Evolutionary conservation across 495 filamentous ascomycete genomes (phyloP), one percentile per base, ranked within the genome.

Genomic region (Saxophila tyrrhenica): DNA sequence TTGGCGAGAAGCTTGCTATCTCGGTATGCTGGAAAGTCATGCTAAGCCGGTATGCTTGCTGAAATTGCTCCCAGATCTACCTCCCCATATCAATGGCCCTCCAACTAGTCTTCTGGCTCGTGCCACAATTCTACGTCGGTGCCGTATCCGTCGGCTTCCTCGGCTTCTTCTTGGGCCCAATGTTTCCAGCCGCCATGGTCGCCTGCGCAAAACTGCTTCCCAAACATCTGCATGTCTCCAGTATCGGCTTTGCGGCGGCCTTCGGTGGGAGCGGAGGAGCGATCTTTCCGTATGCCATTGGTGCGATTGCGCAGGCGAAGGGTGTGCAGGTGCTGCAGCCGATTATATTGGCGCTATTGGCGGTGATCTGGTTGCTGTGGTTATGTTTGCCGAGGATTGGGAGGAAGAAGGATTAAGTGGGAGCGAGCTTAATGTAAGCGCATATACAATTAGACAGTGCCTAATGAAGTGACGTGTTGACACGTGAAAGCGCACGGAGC

Each of bases 191-290:
- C 2, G 85, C 79, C 15, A 77, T 95, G 15, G 79, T 91, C 11
- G 83, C 81, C 20, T 78, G 84, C n/a, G 87, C 87, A 0, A 92
- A 89, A 65, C 74, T 94, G 1, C 75, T 95, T 8, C 88, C 89
- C 2, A 72, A 72, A 23, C 79, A 87, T 55, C 72, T 89, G 16
- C 89, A 95, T 63, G 86, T 95, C 32, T 79, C 76, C 50, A 82
- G 85, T 0, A 85, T 95, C 48, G 88, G 89, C 0, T 94, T 94
- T 58, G 85, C 84, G 1, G 83, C 84, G 2, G 86, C 89, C 0
- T 83, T 90, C 68, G 89, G 89, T 1, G 83, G 86, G 0, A 77
- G 77, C 8, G 89, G 89, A 0, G 88, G 86, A 2, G 86, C 87
- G 0, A 65, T 91, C 16, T 79, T 95, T 47, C 89, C 89, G 0